These are phyloP conservation scores for Acidiella bohemica DNA, from an alignment of 495 filamentous ascomycete genomes.

Conservation along the genomic window DNA sequence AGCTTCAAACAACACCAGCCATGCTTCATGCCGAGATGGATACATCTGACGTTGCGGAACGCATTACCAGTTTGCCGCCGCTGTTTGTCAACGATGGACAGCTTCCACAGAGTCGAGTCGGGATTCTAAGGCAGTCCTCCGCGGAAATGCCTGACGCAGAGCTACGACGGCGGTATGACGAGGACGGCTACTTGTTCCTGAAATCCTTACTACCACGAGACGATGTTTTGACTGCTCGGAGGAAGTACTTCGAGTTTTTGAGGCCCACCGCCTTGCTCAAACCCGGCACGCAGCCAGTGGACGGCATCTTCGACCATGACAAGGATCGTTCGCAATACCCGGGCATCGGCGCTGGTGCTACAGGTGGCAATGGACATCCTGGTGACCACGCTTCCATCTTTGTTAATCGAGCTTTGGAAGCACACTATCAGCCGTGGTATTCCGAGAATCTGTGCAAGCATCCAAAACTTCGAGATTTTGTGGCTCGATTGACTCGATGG, in stretches of 20 bases:
- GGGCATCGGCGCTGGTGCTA: conserved; percentile 43
- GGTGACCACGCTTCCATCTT: conserved; percentile 35
- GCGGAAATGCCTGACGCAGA: conserved; percentile 31
- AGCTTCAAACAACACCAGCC: too few relatives aligned
- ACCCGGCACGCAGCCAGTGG: conserved; percentile 26
- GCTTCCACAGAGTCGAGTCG: conserved; percentile 36
- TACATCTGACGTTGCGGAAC: too few relatives aligned
- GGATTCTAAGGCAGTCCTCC: conserved; percentile 29
- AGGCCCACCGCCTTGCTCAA: conserved; percentile 43
- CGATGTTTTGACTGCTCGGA: conserved; percentile 42
- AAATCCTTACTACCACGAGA: conserved; percentile 44
- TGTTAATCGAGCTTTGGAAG: conserved; percentile 42
- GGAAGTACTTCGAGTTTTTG: conserved; percentile 44
- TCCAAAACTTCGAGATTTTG: conserved; percentile 37
- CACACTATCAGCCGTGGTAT: conserved; percentile 46
- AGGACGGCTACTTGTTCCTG: conserved; percentile 48
- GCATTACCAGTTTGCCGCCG: too few relatives aligned
- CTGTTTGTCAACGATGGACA: conserved; percentile 40
- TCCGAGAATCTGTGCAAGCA: conserved; percentile 43
- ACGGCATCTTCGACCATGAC: conserved; percentile 37
- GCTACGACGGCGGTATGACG: conserved; percentile 38
- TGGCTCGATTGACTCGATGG: conserved; percentile 43
- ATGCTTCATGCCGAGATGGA: too few relatives aligned
- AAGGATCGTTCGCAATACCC: conserved; percentile 39
- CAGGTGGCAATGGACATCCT: conserved; percentile 36